A percentile compares a stretch with the other conserved stretches of the same genome.
Conservation (phyloP, 495 filamentous ascomycete species). For the Aspergillus cavernicola region DNA sequence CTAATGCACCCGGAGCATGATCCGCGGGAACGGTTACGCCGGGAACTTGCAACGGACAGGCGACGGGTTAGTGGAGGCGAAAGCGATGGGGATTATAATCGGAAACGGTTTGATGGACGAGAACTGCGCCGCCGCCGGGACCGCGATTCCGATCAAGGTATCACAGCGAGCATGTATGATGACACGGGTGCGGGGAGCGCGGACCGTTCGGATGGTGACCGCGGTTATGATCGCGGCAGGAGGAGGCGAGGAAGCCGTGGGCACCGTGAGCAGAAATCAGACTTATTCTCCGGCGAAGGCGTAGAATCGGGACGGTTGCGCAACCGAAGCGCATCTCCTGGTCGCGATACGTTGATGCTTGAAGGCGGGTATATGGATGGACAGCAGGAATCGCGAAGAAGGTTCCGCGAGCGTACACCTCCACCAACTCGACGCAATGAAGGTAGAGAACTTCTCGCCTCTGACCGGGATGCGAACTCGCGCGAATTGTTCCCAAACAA, state of each 20-base stretch:
- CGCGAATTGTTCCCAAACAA: conserved; percentile 51
- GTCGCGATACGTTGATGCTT: conserved; percentile 58
- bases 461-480: conserved; percentile 18
- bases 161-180: conserved; percentile 76
- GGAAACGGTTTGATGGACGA: conserved; percentile 53
- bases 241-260: conserved; percentile 22
- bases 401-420: conserved; percentile 44
- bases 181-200: conserved; percentile 38
- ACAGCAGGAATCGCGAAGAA: conserved; percentile 25
- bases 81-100: conserved; percentile 56
- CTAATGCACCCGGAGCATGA: conserved; percentile 86
- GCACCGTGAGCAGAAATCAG: conserved; percentile 18
- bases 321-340: conserved; percentile 70
- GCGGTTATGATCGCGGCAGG: conserved; percentile 25
- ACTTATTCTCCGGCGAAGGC: conserved; percentile 49
- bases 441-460: conserved; percentile 45
- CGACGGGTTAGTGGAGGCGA: conserved; percentile 53
- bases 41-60: conserved; percentile 33
- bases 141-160: conserved; percentile 49
- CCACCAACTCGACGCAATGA: conserved; percentile 29
- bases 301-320: conserved; percentile 46
- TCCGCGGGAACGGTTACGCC: conserved; percentile 65
- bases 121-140: conserved; percentile 52
- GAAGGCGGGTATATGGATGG: conserved; percentile 49
- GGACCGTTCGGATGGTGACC: conserved; percentile 32